phyloP scores from a whole-genome alignment of 1,284 basidiomycete genomes.

The Uromyces viciae-fabae region DNA sequence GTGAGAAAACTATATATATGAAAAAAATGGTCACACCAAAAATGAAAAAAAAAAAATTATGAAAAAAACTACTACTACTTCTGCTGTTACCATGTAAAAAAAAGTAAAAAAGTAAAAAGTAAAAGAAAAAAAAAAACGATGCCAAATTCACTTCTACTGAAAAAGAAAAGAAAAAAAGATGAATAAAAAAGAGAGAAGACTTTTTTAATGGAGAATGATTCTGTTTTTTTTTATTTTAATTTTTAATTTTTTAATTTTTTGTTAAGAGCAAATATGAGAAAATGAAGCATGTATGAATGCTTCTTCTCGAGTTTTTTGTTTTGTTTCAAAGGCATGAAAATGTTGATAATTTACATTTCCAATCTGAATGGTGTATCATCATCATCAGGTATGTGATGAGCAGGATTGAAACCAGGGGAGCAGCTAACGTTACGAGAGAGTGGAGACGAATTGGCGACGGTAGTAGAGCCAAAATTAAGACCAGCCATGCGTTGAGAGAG shows the following conservation, averaged over 20 bases:
- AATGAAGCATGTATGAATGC: not conserved
- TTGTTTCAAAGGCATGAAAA: not conserved
- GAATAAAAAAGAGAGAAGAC: not conserved
- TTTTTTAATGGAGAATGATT: not conserved
- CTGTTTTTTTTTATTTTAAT: not conserved
- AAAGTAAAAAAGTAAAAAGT: not conserved
- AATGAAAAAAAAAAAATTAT: not conserved
- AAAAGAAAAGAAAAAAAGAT: too few relatives aligned
- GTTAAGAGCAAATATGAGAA: not conserved
- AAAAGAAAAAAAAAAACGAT: not conserved
- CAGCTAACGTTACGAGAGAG: constrained; percentile 37
- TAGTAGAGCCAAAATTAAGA: constrained; percentile 20
- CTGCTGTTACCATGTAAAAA: not conserved
- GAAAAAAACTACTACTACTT: not conserved
- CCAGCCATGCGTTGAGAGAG: constrained; percentile 34
- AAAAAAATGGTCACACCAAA: not conserved
- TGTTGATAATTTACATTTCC: constrained; percentile 21
- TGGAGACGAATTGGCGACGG: constrained; percentile 15
- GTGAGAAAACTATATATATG: not conserved
- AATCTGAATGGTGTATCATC: constrained; percentile 41
- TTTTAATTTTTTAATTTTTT: not conserved
- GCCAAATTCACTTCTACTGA: not conserved
- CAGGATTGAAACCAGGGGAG: not conserved
- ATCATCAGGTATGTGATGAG: constrained; percentile 5
- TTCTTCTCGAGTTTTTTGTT: not conserved